A percentile compares a stretch with the other conserved stretches of the same genome.
Conservation (phyloP, 768 basidiomycete genomes). For the Kwoniella botswanensis region DNA sequence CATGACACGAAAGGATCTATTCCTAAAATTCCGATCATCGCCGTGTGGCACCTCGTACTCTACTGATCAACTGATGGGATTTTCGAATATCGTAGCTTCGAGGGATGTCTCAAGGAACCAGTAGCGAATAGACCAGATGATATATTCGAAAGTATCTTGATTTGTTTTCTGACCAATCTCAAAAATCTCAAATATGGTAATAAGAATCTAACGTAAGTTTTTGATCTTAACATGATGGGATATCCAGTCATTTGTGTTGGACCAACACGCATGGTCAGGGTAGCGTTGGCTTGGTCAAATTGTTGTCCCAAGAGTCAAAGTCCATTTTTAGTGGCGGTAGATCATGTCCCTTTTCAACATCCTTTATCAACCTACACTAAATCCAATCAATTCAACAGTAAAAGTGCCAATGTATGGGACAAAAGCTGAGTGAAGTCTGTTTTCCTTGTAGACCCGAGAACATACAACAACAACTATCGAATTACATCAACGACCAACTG, state of each 20-base stretch:
- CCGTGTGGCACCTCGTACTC: conserved; percentile 1
- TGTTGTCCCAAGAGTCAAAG: too few relatives aligned
- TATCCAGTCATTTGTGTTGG: not conserved
- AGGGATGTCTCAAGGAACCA: conserved; percentile 41
- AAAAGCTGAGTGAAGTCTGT: not conserved
- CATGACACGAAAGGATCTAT: not conserved
- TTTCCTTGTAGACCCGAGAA: conserved; percentile 38
- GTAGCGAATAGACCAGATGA: conserved; percentile 52
- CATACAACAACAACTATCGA: conserved; percentile 42
- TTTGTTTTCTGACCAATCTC: conserved; percentile 46
- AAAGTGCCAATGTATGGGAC: too few relatives aligned
- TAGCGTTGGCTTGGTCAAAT: not conserved
- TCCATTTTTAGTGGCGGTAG: too few relatives aligned
- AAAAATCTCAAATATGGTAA: conserved; percentile 49
- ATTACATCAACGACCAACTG: conserved; percentile 42
- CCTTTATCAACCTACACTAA: not conserved
- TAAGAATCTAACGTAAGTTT: conserved; percentile 45
- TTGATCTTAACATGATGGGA: not conserved
- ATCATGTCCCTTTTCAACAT: not conserved
- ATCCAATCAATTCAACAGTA: too few relatives aligned
- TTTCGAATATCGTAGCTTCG: conserved; percentile 32
- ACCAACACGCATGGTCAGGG: not conserved
- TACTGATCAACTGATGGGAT: not conserved
- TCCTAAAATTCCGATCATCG: conserved; percentile 5
- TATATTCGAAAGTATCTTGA: conserved; percentile 45